Percentiles rank a stretch among this genome's conserved stretches.
phyloP scores from a whole-genome alignment of 768 basidiomycete genomes.

The Russula vinacea region DNA sequence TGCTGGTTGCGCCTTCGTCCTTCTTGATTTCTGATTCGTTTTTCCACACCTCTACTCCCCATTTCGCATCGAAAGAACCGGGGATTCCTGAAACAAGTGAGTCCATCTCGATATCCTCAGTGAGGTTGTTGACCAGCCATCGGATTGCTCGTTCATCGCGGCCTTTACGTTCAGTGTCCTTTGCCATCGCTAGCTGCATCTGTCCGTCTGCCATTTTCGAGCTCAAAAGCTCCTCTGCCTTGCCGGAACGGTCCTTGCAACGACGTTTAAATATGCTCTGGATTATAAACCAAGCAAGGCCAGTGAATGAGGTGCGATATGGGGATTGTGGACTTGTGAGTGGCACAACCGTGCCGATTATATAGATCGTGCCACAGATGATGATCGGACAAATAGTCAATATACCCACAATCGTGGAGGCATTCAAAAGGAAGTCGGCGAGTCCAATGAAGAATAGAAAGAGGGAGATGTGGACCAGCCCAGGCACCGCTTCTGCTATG shows the following conservation, averaged over 20 bases:
- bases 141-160: conserved; percentile 24
- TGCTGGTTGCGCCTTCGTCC: neutral
- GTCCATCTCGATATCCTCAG: conserved; percentile 24
- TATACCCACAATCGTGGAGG: conserved; percentile 20
- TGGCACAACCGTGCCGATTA: conserved; percentile 19
- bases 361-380: conserved; percentile 18
- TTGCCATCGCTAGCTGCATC: conserved; percentile 25
- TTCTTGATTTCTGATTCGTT: neutral
- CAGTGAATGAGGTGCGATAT: conserved; percentile 17
- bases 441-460: conserved; percentile 51
- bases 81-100: conserved; percentile 20
- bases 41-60: conserved; percentile 18
- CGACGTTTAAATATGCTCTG: neutral
- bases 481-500: conserved; percentile 45
- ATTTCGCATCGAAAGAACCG: conserved; percentile 16
- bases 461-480: conserved; percentile 48
- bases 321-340: conserved; percentile 15
- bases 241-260: neutral
- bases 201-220: conserved; percentile 23
- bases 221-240: conserved; percentile 4
- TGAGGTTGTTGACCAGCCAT: conserved; percentile 14
- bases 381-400: conserved; percentile 8
- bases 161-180: conserved; percentile 5
- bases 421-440: conserved; percentile 43
- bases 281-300: conserved; percentile 16